These are phyloP conservation scores for Leersia perrieri DNA, from an alignment of 176 grass and related monocot genomes.

Conservation along the genomic window DNA sequence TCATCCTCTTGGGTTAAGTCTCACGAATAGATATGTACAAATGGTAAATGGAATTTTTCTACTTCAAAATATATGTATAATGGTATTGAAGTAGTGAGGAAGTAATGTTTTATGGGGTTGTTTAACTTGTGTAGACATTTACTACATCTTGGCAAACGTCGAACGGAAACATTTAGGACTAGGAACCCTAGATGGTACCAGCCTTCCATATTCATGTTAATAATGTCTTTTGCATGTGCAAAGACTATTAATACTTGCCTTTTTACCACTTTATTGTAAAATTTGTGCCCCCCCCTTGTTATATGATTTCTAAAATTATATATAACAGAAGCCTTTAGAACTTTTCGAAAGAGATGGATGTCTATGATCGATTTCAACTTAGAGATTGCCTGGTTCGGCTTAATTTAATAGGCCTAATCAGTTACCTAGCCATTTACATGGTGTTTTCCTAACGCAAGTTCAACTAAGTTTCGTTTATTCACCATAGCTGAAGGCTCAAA, in stretches of 20 bases:
- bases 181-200: background rate
- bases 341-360: too few species aligned
- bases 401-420: background rate
- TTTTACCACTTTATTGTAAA: background rate
- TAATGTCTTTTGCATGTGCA: background rate
- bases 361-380: too few species aligned
- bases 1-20: background rate
- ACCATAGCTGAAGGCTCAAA: background rate
- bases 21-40: background rate
- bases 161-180: too few species aligned
- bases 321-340: too few species aligned
- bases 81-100: too few species aligned
- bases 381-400: too few species aligned
- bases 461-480: background rate
- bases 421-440: background rate
- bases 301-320: too few species aligned
- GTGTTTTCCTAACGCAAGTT: background rate
- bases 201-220: background rate
- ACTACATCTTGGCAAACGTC: too few species aligned
- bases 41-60: background rate
- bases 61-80: background rate
- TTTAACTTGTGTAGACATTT: too few species aligned
- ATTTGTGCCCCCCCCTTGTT: background rate
- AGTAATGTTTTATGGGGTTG: too few species aligned
- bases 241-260: background rate